Conservation (phyloP, 257 asterid species). For the Solanum pennellii region DNA sequence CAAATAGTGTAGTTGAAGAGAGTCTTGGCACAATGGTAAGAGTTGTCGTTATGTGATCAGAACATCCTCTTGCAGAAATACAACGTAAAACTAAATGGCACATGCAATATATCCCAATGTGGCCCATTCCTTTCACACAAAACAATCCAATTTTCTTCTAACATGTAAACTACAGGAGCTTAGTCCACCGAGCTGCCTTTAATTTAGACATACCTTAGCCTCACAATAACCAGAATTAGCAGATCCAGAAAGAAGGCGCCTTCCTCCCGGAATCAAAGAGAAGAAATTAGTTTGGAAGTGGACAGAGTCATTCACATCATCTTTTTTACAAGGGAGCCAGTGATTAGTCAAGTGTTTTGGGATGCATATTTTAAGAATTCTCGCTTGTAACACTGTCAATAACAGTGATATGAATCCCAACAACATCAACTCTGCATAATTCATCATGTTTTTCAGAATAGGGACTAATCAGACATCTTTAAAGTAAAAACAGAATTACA, state of each 20-base stretch:
- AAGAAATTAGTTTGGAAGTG: constrained; percentile 18
- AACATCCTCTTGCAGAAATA: not conserved
- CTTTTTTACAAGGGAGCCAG: constrained; percentile 61
- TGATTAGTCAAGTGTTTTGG: constrained; percentile 24
- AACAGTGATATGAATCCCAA: constrained; percentile 66
- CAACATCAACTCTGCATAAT: constrained; percentile 60
- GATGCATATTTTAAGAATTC: constrained; percentile 35
- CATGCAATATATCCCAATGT: not conserved
- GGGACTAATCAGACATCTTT: not conserved
- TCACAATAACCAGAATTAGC: constrained; percentile 15
- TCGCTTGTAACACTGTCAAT: constrained; percentile 33
- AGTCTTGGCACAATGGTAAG: not conserved
- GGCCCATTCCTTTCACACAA: not conserved
- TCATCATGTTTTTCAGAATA: not conserved
- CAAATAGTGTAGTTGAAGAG: not conserved
- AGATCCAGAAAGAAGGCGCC: constrained; percentile 29
- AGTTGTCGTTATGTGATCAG: not conserved
- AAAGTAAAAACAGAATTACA: not conserved
- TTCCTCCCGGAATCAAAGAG: constrained; percentile 8
- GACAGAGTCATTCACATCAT: not conserved
- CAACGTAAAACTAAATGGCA: not conserved
- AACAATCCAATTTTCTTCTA: no score
- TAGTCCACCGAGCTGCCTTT: not conserved
- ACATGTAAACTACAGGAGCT: not conserved
- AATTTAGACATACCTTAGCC: constrained; percentile 11